These are phyloP conservation scores for Lithospermum erythrorhizon DNA, from an alignment of 257 asterid species.

Conservation along the genomic window DNA sequence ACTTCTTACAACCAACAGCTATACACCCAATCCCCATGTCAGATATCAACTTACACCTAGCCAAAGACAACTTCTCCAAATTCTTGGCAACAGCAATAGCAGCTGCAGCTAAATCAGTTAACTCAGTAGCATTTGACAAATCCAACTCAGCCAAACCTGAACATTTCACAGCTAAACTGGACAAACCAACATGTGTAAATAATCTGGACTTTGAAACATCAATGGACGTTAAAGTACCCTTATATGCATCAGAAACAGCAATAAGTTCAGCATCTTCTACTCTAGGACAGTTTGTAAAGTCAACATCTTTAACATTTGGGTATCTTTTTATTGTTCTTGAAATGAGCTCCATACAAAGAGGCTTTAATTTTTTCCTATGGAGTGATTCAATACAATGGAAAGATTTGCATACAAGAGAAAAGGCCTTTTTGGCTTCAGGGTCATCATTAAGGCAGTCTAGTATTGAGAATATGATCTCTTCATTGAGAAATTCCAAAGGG, in stretches of 20 bases:
- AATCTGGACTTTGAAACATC: slow-evolving; percentile 25
- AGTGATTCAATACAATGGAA: slow-evolving; percentile 22
- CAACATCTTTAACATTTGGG: slow-evolving; percentile 16
- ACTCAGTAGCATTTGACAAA: slow-evolving; percentile 29
- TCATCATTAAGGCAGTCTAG: slow-evolving; percentile 24
- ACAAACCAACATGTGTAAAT: slow-evolving; percentile 25
- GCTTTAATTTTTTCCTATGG: slow-evolving; percentile 22
- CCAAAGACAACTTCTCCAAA: slow-evolving; percentile 28
- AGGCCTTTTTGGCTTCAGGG: slow-evolving; percentile 22
- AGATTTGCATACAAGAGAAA: slow-evolving; percentile 28
- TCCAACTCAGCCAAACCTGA: slow-evolving; percentile 23
- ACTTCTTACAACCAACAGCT: slow-evolving; percentile 36
- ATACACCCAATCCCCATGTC: slow-evolving; percentile 40
- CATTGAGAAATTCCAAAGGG: slow-evolving; percentile 21
- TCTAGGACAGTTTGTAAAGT: slow-evolving; percentile 26
- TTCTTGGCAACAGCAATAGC: slow-evolving; percentile 30
- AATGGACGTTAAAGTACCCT: slow-evolving; percentile 12
- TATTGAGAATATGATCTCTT: slow-evolving; percentile 23
- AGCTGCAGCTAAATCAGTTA: slow-evolving; percentile 25
- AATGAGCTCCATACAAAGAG: slow-evolving; percentile 17
- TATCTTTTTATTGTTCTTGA: slow-evolving; percentile 14
- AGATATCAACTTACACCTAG: slow-evolving; percentile 28
- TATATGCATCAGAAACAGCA: slow-evolving; percentile 7
- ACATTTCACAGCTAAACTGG: slow-evolving; percentile 23
- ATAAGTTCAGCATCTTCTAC: slow-evolving; percentile 16